Conservation (phyloP, 306 rosid genomes). For the Clitoria ternatea region DNA sequence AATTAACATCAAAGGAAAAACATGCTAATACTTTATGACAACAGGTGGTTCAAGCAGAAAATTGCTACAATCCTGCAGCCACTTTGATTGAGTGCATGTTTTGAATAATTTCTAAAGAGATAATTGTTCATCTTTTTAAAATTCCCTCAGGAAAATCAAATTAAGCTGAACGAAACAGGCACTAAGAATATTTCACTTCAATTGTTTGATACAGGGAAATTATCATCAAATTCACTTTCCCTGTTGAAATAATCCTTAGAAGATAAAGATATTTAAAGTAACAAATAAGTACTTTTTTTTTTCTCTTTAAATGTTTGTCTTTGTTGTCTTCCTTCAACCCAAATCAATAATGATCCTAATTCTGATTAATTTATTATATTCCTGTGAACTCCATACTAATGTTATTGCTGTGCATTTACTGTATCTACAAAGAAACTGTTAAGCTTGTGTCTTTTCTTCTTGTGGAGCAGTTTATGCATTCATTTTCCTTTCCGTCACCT, state of each 20-base stretch:
- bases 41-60: not conserved
- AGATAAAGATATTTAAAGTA: not conserved
- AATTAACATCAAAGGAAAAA: not conserved
- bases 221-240: not conserved
- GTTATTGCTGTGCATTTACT: not conserved
- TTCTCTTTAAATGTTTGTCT: not conserved
- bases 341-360: not conserved
- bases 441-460: not conserved
- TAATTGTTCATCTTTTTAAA: too few species aligned
- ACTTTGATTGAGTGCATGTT: too few species aligned
- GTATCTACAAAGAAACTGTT: not conserved
- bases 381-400: not conserved
- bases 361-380: not conserved
- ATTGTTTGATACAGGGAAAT: not conserved
- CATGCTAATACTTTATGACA: not conserved
- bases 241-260: not conserved
- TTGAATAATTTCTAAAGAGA: too few species aligned
- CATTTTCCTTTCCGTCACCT: not conserved
- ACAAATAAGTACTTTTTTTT: not conserved
- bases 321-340: not conserved
- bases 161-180: too few species aligned
- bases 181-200: slow-evolving; percentile 10
- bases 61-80: not conserved
- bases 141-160: too few species aligned
- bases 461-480: not conserved